Evolutionary conservation across 768 basidiomycete genomes (phyloP).

Genomic region (Trametes meyenii): DNA sequence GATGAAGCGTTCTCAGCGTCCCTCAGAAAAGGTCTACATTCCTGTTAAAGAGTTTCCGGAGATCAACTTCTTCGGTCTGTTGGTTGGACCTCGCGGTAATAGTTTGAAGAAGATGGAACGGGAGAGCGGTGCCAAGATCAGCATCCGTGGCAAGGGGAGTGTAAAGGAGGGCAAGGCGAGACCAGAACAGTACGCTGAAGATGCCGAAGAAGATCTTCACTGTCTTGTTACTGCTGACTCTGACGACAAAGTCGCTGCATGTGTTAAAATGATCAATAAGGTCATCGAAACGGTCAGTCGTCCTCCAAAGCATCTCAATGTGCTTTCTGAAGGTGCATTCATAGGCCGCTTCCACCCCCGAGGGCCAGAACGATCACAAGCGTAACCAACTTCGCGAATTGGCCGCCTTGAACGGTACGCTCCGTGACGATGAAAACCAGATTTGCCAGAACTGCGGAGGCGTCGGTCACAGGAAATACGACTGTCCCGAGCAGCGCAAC

Average conservation of each 20-base stretch:
- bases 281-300: constrained; percentile 93
- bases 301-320: neutral
- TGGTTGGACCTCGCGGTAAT: constrained; percentile 98
- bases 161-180: constrained; percentile 99
- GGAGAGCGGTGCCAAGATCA: constrained; percentile 97
- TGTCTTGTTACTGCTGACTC: constrained; percentile 94
- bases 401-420: constrained; percentile 95
- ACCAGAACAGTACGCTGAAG: constrained; percentile 92
- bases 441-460: constrained; percentile 97
- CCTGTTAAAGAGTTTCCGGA: constrained; percentile 99
- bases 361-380: constrained; percentile 99
- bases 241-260: constrained; percentile 87
- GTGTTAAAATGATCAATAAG: constrained; percentile 94
- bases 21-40: constrained; percentile 98
- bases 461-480: constrained; percentile 96
- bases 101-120: constrained; percentile 99
- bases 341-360: constrained; percentile 97
- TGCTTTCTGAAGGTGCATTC: constrained; percentile 7
- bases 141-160: constrained; percentile 96
- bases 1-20: constrained; percentile 90
- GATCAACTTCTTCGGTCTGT: constrained; percentile 98
- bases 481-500: constrained; percentile 97
- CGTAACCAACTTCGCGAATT: constrained; percentile 98
- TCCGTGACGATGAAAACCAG: constrained; percentile 99
- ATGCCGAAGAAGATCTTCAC: constrained; percentile 98